Base-by-base conservation (phyloP, 129 eudicot species). In the Oenanthe sinensis region DNA sequence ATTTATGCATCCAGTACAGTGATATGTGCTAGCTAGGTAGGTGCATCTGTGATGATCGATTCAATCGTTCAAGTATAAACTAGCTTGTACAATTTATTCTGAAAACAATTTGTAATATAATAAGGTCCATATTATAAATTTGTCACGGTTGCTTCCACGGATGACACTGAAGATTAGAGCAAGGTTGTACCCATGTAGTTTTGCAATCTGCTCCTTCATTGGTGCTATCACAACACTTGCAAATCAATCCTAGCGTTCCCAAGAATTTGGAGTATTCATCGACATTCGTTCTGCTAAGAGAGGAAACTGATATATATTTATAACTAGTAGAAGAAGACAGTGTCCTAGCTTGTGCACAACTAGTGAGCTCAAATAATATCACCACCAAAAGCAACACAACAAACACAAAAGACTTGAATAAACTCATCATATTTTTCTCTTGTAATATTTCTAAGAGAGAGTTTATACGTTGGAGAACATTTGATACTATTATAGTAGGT, bases 81-180 rank as follows among this genome's bases (percentile, higher is more conserved):
- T 48, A 45, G 52, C 52, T 48, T 48, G 52, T 48, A 48, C 55
- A 50, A 49, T 16, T 49, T 49, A 49, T 49, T 49, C 17, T 0
- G 20, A 16, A 1, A 4, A 49, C 16, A 49, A 15, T 15, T 4
- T 15, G 14, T 1, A 49, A 1, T 19, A 33, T 33, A 33, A 33
- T 33, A 33, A 33, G 36, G 58, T 17, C 58, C n/a, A 16, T 17
- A 50, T n/a, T 50, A 50, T 5, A 17, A 50, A 50, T 15, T 15
- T 1, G 22, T 50, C 58, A 20, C 8, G 28, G 63, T 55, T 28
- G 71, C 71, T 84, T 84, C 87, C 84, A 84, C 0, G 87, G 87
- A 55, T 44, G 74, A 54, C 96, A 88, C 20, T 81, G 85, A 72
- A 90, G 85, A 14, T 90, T 85, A 36, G 92, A 86, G 79, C 96